Evolutionary conservation across 257 asterid genomes (phyloP), one percentile per base, ranked within the genome.

Genomic region (Mitragyna speciosa): DNA sequence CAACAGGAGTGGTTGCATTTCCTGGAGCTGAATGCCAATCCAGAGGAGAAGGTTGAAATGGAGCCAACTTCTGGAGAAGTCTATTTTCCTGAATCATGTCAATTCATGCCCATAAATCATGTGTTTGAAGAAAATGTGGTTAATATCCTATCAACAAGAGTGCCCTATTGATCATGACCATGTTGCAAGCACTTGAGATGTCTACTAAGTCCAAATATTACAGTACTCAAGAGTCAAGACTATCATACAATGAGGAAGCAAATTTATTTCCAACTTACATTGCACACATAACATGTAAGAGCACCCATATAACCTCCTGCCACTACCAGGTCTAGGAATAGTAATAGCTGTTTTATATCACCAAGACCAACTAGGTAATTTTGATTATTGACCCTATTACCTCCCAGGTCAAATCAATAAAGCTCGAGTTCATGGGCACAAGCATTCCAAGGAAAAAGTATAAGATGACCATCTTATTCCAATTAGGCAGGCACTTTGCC

Each of bases 11-110:
- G 75, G 90, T 86, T 52, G 89, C 84, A 58, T 87, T 79, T 72
- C 92, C 92, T 19, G 88, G 91, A 65, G 81, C 79, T 36, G 70
- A 89, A 76, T 87, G 87, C 92, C 95, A 88, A 85, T 86, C 88
- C 72, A 90, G 77, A 71, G 92, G 80, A 17, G 94, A 79, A 7
- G 90, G 84, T 63, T 82, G 94, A 79, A 92, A 87, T 69, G 89
- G 89, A 79, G 87, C 82, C 86, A 84, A 86, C 86, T 88, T 89
- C 81, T 86, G 97, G 70, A 86, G 85, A 75, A 86, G 85, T 88
- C 87, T 86, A 66, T 88, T 89, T 81, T 92, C 95, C 95, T 92
- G 89, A 61, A 74, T 64, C 68, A 87, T 79, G 79, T 58, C 67
- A 64, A 63, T 51, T 16, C 41, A 76, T 20, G 64, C 33, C 56